A percentile compares a stretch with the other conserved stretches of the same genome.
Evolutionary conservation across 768 basidiomycete species (phyloP).

Genomic region (Lyophyllum semitale): DNA sequence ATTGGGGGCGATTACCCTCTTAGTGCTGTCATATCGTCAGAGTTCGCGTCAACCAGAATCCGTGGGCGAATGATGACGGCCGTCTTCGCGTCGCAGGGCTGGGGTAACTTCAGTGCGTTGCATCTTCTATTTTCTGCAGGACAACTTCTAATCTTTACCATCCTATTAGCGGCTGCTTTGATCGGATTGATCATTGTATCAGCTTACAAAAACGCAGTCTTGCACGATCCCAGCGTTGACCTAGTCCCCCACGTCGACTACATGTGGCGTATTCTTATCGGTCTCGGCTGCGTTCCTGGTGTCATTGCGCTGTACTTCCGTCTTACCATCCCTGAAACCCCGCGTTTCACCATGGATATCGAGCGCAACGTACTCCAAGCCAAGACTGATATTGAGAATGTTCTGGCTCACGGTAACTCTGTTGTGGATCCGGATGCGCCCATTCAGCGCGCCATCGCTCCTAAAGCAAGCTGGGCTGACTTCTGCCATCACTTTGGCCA

Average conservation of each 20-base stretch:
- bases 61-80: slow-evolving; percentile 90
- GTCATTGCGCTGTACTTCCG: slow-evolving; percentile 87
- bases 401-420: slow-evolving; percentile 51
- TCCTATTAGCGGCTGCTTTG: slow-evolving; percentile 56
- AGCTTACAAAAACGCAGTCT: slow-evolving; percentile 66
- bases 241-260: slow-evolving; percentile 60
- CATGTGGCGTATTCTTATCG: slow-evolving; percentile 87
- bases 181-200: slow-evolving; percentile 63
- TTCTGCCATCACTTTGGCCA: slow-evolving; percentile 69
- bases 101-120: slow-evolving; percentile 77
- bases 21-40: slow-evolving; percentile 83
- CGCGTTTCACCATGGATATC: slow-evolving; percentile 90
- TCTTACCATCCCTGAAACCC: slow-evolving; percentile 90
- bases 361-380: slow-evolving; percentile 83
- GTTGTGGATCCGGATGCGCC: slow-evolving; percentile 55
- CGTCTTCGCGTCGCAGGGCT: slow-evolving; percentile 85
- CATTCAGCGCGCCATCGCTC: slow-evolving; percentile 64
- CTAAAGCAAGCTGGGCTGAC: slow-evolving; percentile 68
- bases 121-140: neutral
- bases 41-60: slow-evolving; percentile 77
- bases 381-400: slow-evolving; percentile 68
- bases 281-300: slow-evolving; percentile 83
- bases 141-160: neutral
- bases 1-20: slow-evolving; percentile 92
- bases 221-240: slow-evolving; percentile 38